Percentiles rank a stretch among this genome's conserved stretches.
Evolutionary conservation across 768 basidiomycete species (phyloP).

Genomic region (Suillus subaureus): DNA sequence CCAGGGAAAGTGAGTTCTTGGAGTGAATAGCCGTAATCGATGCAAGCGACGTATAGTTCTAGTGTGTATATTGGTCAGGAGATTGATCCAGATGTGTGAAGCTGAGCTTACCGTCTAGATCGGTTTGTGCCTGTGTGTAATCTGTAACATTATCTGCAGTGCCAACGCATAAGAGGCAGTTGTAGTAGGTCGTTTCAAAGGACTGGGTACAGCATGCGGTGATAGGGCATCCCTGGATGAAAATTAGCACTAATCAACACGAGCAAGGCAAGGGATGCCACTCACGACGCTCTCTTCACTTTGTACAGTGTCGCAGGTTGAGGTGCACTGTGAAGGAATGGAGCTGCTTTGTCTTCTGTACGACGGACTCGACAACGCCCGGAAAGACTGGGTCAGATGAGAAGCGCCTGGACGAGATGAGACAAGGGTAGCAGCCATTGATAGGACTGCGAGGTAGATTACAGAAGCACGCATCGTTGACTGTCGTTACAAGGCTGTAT

Average conservation of each 20-base stretch:
- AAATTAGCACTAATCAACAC: conserved; percentile 12
- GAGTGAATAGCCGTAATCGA: conserved; percentile 26
- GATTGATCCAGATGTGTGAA: background rate
- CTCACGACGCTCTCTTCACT: conserved; percentile 27
- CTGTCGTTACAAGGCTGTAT: no score
- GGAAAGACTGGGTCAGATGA: conserved; percentile 10
- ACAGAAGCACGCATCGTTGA: no score
- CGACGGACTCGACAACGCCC: conserved; percentile 8
- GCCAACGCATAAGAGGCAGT: conserved; percentile 45
- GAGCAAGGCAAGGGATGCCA: background rate
- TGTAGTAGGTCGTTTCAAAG: conserved; percentile 43
- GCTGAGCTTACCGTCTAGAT: conserved; percentile 37
- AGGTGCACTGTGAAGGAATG: conserved; percentile 26
- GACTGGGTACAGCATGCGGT: conserved; percentile 41
- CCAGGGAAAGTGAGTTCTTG: conserved; percentile 28
- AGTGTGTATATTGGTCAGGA: background rate
- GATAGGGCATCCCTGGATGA: conserved; percentile 29
- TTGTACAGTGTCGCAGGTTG: conserved; percentile 25
- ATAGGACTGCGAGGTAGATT: conserved; percentile 3
- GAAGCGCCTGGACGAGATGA: conserved; percentile 12
- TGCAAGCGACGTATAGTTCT: conserved; percentile 30
- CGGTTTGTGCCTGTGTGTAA: conserved; percentile 30
- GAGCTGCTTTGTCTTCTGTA: conserved; percentile 22
- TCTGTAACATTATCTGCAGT: conserved; percentile 25
- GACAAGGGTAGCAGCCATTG: conserved; percentile 4